These are phyloP conservation scores for Nothomitra cinnamomea DNA, from an alignment of 2,329 filamentous ascomycete species.

Conservation along the genomic window DNA sequence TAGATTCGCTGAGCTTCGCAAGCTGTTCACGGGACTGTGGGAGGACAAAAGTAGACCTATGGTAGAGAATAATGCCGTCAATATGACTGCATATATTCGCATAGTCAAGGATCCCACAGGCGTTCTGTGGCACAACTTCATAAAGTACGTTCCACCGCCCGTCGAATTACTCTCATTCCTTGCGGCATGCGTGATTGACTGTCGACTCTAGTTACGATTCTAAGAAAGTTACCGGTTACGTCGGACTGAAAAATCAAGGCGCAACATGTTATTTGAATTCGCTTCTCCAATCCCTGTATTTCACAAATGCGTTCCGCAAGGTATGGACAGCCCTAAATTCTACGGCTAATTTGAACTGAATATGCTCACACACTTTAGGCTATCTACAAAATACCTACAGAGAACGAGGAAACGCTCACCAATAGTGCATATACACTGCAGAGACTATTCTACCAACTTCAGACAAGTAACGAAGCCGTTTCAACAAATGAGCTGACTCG, in stretches of 20 bases:
- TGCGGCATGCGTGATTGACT: neutral
- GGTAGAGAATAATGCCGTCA: conserved; percentile 59
- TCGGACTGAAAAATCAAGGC: conserved; percentile 35
- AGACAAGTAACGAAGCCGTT: conserved; percentile 70
- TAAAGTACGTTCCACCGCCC: conserved; percentile 32
- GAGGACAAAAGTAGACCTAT: conserved; percentile 53
- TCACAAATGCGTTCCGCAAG: conserved; percentile 77
- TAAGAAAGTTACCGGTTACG: conserved; percentile 37
- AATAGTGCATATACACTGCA: conserved; percentile 93
- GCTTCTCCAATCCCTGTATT: conserved; percentile 28
- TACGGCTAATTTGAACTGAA: conserved; percentile 6
- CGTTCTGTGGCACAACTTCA: conserved; percentile 79
- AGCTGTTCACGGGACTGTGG: conserved; percentile 66
- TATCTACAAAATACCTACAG: conserved; percentile 92
- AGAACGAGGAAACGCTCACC: conserved; percentile 58
- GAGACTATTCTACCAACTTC: conserved; percentile 83
- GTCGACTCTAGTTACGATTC: conserved; percentile 27
- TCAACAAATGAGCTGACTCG: conserved; percentile 85
- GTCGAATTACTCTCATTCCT: neutral
- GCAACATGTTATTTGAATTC: conserved; percentile 37
- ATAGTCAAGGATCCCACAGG: conserved; percentile 77
- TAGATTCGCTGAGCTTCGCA: conserved; percentile 76
- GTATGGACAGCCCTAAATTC: conserved; percentile 24
- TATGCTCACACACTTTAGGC: conserved; percentile 36
- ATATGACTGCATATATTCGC: conserved; percentile 68